Conservation (phyloP, 2,329 filamentous ascomycete species). For the Xylariomycetidae sp. region DNA sequence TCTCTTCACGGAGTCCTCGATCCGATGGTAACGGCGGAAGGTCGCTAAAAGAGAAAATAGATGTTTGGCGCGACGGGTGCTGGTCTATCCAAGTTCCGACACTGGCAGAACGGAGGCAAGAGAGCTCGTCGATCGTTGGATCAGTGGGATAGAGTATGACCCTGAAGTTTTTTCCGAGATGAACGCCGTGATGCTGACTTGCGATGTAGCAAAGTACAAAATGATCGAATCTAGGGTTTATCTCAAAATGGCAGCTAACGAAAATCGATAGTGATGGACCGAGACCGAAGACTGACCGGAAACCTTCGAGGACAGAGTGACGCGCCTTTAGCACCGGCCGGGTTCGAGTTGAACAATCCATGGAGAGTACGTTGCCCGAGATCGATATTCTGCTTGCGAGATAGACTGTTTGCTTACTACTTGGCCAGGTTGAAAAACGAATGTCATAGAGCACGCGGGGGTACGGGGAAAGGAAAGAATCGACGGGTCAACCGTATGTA, state of each 20-base stretch:
- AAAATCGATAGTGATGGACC: constrained; percentile 57
- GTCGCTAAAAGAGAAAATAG: constrained; percentile 33
- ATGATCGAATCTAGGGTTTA: too few relatives aligned
- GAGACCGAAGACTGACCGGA: constrained; percentile 58
- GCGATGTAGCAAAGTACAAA: constrained; percentile 48
- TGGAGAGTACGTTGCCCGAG: constrained; percentile 64
- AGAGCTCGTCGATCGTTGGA: constrained; percentile 56
- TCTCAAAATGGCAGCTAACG: too few relatives aligned
- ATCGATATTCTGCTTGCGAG: too few relatives aligned
- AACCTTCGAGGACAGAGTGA: constrained; percentile 54
- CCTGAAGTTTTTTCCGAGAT: neutral
- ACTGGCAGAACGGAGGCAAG: constrained; percentile 57
- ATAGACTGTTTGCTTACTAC: too few relatives aligned
- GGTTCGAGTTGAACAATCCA: constrained; percentile 59
- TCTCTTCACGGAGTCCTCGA: constrained; percentile 1
- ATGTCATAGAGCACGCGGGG: constrained; percentile 34
- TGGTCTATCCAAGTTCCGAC: constrained; percentile 52
- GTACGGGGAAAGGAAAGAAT: constrained; percentile 4
- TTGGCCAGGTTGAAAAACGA: constrained; percentile 47
- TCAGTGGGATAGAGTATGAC: constrained; percentile 57
- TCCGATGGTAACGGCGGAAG: constrained; percentile 4
- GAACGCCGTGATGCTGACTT: constrained; percentile 23
- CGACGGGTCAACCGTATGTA: constrained; percentile 13
- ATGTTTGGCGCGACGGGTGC: constrained; percentile 61
- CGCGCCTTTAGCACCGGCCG: constrained; percentile 48